Conservation (phyloP, 2,329 filamentous ascomycete genomes). For the Onygena corvina region DNA sequence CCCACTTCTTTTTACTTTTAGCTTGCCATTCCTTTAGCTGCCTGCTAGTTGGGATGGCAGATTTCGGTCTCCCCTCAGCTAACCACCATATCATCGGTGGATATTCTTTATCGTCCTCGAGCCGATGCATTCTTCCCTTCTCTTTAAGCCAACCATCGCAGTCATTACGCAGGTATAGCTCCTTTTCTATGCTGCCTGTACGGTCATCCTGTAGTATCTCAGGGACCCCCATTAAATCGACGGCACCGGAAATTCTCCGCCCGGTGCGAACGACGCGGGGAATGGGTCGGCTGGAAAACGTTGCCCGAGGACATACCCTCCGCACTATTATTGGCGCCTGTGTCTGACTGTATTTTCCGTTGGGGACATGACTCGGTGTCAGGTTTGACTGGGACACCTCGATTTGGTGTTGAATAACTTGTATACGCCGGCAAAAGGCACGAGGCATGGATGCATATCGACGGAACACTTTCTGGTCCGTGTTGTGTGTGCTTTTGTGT, state of each 20-base stretch:
- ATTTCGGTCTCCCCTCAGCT: slow-evolving; percentile 8
- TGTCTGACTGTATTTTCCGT: background rate
- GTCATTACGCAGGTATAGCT: background rate
- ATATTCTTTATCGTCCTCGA: slow-evolving; percentile 12
- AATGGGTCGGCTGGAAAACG: background rate
- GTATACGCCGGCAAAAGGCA: background rate
- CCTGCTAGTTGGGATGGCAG: slow-evolving; percentile 8
- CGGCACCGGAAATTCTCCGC: background rate
- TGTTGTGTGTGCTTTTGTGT: background rate
- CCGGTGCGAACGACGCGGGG: background rate
- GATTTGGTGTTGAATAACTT: background rate
- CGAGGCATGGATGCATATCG: background rate
- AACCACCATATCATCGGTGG: slow-evolving; percentile 12
- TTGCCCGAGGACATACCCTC: background rate
- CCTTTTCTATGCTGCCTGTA: background rate
- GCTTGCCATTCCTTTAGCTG: slow-evolving; percentile 12
- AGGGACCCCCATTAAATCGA: background rate
- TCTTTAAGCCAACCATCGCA: slow-evolving; percentile 1
- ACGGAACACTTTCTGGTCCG: background rate
- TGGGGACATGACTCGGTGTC: background rate
- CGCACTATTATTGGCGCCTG: background rate
- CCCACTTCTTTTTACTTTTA: slow-evolving; percentile 11
- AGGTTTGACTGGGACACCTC: background rate
- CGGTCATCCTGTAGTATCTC: background rate
- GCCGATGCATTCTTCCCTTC: slow-evolving; percentile 3